phyloP scores from a whole-genome alignment of 495 filamentous ascomycete species.

The Aspergillus coremiiformis region DNA sequence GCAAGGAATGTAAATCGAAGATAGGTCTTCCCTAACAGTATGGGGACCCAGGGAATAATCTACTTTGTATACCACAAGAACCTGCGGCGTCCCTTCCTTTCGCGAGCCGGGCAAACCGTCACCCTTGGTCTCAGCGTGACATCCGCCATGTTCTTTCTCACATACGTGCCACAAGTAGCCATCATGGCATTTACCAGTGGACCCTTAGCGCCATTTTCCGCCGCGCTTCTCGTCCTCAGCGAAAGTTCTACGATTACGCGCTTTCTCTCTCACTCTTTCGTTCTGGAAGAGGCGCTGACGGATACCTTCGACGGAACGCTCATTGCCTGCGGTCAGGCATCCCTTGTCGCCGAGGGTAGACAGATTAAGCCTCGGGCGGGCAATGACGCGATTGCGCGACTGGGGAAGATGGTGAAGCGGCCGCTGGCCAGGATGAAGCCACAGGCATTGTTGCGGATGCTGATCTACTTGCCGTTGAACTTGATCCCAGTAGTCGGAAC shows the following conservation, averaged over 20 bases:
- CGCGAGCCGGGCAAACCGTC: constrained; percentile 60
- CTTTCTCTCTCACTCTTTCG: constrained; percentile 62
- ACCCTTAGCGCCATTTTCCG: constrained; percentile 65
- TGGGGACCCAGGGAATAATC: constrained; percentile 53
- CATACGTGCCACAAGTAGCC: constrained; percentile 84
- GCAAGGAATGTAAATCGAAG: neutral
- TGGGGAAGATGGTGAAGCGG: constrained; percentile 65
- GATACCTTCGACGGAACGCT: constrained; percentile 90
- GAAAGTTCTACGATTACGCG: constrained; percentile 76
- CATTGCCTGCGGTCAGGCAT: constrained; percentile 44
- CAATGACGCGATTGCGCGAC: constrained; percentile 48
- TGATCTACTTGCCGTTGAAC: constrained; percentile 81
- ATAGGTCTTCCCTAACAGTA: constrained; percentile 10
- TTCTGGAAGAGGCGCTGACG: constrained; percentile 71
- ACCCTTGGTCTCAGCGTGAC: constrained; percentile 67
- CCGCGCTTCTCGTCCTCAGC: constrained; percentile 67
- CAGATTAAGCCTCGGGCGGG: constrained; percentile 48
- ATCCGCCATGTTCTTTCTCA: constrained; percentile 73
- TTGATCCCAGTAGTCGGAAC: constrained; percentile 88
- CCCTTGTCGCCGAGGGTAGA: constrained; percentile 64
- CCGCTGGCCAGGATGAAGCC: constrained; percentile 63
- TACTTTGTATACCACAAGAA: constrained; percentile 53
- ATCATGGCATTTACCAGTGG: constrained; percentile 74
- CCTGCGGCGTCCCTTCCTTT: constrained; percentile 59
- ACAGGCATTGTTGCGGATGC: constrained; percentile 57